These are phyloP conservation scores for Angophora floribunda DNA, from an alignment of 345 rosid genomes.

Conservation along the genomic window DNA sequence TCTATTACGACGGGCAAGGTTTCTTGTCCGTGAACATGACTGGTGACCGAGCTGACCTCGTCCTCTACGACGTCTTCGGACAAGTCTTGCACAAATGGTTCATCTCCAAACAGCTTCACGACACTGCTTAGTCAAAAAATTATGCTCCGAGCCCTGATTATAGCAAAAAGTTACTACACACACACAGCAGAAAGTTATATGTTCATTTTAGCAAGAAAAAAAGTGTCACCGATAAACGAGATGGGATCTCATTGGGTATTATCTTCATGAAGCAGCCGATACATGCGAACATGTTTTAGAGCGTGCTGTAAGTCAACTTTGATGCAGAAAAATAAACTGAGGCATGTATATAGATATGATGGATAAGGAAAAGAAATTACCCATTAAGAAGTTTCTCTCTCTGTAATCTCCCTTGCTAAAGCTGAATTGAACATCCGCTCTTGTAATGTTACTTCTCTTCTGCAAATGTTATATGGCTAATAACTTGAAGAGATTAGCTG, in stretches of 20 bases:
- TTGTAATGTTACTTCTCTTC: neutral
- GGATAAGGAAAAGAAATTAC: neutral
- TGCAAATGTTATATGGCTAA: neutral
- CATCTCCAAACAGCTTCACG: constrained; percentile 7
- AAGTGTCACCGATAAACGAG: neutral
- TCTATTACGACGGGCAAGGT: constrained; percentile 76
- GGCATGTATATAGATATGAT: neutral
- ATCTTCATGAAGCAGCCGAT: neutral
- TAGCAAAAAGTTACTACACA: neutral
- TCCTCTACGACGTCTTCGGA: constrained; percentile 47
- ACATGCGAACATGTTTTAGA: neutral
- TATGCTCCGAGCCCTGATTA: neutral
- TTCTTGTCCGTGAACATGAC: constrained; percentile 48
- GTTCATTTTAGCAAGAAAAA: neutral
- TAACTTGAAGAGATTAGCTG: neutral
- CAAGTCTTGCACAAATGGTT: constrained; percentile 38
- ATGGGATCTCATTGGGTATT: neutral
- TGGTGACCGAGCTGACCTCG: constrained; percentile 5
- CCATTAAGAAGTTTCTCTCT: neutral
- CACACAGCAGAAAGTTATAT: neutral
- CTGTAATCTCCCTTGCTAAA: neutral
- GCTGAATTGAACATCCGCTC: neutral
- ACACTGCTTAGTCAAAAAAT: neutral
- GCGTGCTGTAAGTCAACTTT: neutral
- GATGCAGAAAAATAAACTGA: neutral